Base-by-base conservation (phyloP, 1,284 basidiomycete species). In the Leccinum pachyderme region DNA sequence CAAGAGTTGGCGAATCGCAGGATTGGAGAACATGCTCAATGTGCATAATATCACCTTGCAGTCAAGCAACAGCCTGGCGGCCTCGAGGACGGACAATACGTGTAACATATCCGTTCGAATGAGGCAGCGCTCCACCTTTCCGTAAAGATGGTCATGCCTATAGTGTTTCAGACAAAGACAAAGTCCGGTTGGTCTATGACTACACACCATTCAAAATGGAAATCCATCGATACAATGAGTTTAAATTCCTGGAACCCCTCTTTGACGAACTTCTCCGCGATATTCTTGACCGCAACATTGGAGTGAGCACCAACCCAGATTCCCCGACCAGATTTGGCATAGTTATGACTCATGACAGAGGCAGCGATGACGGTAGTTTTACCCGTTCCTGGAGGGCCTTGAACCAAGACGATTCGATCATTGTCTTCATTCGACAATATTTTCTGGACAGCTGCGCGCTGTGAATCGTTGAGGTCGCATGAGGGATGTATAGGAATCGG, bases 121-220 rank as follows among this genome's bases (percentile, higher is more conserved):
- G 15, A 87, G 61, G 47, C 81, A 73, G 0, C 59, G 47, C 29
- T 65, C 54, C 24, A 84, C 63, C 13, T 71, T 58, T 7, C 67
- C 53, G 63, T 91, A 91, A 0, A 89, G 71, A 64, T 90, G 84
- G 56, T 88, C 87, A 72, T 91, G 86, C 87, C 89, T 91, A 51
- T 47, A 32, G 47, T 49, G 37, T 25, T 50, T 57, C 48, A 62
- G 49, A 47, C 55, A 47, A 37, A 7, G 24, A 4, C 29, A 58
- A n/a, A 15, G n/a, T 7, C 44, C 15, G 29, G 22, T 27, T 51
- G 29, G 24, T 54, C 24, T 28, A 8, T 12, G 56, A 46, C 27
- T 15, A 67, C 77, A 56, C 61, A 89, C 88, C 88, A 90, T 56
- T 79, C 82, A 70, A 47, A 60, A 53, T 72, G 69, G 47, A 77